These are phyloP conservation scores for Coemansia sp. DNA, from an alignment of 192 early-diverging fungal genomes.

Conservation along the genomic window DNA sequence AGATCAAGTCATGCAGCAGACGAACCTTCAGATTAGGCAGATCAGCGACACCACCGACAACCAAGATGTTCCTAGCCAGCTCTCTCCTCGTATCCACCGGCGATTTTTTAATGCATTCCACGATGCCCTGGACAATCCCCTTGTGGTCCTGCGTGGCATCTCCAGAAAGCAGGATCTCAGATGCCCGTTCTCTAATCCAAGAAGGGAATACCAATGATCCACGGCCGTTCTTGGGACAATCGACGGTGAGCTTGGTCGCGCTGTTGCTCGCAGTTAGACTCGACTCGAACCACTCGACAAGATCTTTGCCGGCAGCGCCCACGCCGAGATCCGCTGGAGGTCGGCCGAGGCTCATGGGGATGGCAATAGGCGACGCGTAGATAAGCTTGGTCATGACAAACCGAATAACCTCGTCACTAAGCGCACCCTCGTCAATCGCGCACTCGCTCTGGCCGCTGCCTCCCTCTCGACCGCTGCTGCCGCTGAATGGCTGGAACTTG, in stretches of 20 bases:
- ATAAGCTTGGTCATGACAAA: constrained; percentile 9
- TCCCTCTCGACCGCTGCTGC: background rate
- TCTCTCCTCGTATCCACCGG: constrained; percentile 71
- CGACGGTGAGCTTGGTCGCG: constrained; percentile 8
- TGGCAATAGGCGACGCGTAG: constrained; percentile 10
- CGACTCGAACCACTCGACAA: constrained; percentile 22
- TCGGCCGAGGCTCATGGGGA: background rate
- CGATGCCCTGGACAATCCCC: constrained; percentile 56
- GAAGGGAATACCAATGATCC: constrained; percentile 60
- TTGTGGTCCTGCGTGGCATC: constrained; percentile 60
- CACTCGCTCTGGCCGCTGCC: background rate
- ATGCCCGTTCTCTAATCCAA: constrained; percentile 80
- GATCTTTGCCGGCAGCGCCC: background rate
- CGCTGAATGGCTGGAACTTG: constrained; percentile 8
- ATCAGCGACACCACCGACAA: constrained; percentile 76
- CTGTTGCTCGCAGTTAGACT: constrained; percentile 5
- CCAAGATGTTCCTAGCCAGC: constrained; percentile 61
- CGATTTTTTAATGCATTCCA: constrained; percentile 57
- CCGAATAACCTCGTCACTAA: constrained; percentile 8
- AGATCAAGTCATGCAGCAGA: constrained; percentile 61
- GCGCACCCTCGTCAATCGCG: constrained; percentile 5
- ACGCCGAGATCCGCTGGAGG: background rate
- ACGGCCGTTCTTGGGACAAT: constrained; percentile 48
- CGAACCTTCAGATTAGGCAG: constrained; percentile 67
- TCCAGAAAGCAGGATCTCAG: constrained; percentile 76